Evolutionary conservation across 352 stramenopile genomes (phyloP).

Genomic region (Phytophthora tubulina): DNA sequence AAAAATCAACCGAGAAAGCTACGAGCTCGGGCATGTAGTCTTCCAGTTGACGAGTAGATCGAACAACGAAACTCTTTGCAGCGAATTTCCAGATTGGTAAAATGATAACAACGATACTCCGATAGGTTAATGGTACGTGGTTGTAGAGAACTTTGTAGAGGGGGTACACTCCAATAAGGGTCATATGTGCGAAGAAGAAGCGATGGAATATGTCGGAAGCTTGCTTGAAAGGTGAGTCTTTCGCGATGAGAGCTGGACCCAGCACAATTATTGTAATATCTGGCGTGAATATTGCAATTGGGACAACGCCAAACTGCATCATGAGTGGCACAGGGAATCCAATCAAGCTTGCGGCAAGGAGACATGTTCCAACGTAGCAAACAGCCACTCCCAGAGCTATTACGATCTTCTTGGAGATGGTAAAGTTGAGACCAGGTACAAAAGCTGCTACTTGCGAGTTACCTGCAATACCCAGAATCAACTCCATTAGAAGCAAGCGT

Average conservation of each 20-base stretch:
- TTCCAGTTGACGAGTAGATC: conserved; percentile 3
- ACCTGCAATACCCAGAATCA: background rate
- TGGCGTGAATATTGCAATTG: conserved; percentile 3
- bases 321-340: conserved; percentile 21
- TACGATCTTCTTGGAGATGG: background rate
- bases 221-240: conserved; percentile 5
- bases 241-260: conserved; percentile 14
- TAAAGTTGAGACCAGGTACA: conserved; percentile 4
- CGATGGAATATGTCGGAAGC: conserved; percentile 2
- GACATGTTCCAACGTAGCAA: background rate
- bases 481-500: background rate
- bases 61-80: conserved; percentile 3
- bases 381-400: background rate
- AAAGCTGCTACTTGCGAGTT: background rate
- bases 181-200: conserved; percentile 14
- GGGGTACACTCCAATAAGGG: conserved; percentile 6
- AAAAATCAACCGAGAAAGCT: conserved; percentile 23
- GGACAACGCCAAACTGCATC: conserved; percentile 5
- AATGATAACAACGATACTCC: background rate
- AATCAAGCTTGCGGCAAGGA: background rate
- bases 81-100: conserved; percentile 22
- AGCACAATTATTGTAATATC: conserved; percentile 12
- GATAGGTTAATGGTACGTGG: background rate
- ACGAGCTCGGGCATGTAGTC: conserved; percentile 20
- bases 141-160: conserved; percentile 24